Evolutionary conservation across 805 yeast species (phyloP).

Genomic region (Candida germanica): DNA sequence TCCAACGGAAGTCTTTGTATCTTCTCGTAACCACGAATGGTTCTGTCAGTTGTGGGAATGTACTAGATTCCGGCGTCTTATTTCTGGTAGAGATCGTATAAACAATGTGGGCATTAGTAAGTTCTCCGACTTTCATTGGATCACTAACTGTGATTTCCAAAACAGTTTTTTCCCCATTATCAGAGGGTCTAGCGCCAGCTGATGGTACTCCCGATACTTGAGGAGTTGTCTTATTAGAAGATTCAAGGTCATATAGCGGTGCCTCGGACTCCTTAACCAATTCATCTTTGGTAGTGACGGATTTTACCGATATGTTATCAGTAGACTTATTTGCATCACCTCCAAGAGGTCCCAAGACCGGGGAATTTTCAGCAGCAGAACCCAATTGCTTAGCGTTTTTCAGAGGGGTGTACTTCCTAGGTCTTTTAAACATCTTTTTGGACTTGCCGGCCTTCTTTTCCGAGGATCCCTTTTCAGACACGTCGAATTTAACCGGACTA

Average conservation of each 20-base stretch:
- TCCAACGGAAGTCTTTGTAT: conserved; percentile 91
- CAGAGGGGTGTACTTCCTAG: conserved; percentile 27
- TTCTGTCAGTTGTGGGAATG: conserved; percentile 32
- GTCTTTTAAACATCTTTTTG: conserved; percentile 21
- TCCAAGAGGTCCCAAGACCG: conserved; percentile 27
- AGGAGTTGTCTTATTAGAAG: background rate
- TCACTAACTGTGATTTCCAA: conserved; percentile 79
- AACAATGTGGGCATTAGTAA: conserved; percentile 84
- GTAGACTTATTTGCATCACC: conserved; percentile 8
- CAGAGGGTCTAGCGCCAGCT: background rate
- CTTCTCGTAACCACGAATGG: conserved; percentile 63
- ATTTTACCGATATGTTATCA: conserved; percentile 19
- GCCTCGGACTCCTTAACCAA: conserved; percentile 46
- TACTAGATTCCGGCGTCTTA: conserved; percentile 32
- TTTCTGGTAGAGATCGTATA: conserved; percentile 72
- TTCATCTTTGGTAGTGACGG: conserved; percentile 24
- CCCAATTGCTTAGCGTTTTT: conserved; percentile 28
- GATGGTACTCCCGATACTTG: conserved; percentile 11
- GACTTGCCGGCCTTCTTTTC: conserved; percentile 1
- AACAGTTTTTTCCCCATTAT: conserved; percentile 18
- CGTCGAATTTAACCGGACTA: conserved; percentile 11
- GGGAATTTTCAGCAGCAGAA: conserved; percentile 3
- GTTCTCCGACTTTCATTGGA: conserved; percentile 88
- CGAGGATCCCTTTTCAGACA: background rate
- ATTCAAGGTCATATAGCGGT: conserved; percentile 48